Evolutionary conservation across 2,329 filamentous ascomycete genomes (phyloP).

Genomic region (Pestalotiopsis sp.): DNA sequence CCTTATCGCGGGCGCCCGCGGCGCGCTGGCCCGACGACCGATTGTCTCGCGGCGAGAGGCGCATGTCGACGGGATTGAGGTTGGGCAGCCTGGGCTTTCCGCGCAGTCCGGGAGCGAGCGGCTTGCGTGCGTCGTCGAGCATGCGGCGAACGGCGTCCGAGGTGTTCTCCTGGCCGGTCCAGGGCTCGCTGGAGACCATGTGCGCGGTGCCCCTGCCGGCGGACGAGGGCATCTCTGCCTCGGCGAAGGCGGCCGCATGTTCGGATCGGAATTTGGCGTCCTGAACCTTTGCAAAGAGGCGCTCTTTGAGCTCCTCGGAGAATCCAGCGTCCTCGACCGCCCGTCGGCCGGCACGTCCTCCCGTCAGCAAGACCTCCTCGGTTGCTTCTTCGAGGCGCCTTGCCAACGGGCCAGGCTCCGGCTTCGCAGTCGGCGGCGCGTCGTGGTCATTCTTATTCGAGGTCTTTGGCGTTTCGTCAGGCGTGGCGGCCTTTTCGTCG

Average conservation of each 20-base stretch:
- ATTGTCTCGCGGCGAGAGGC: constrained; percentile 43
- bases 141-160: constrained; percentile 83
- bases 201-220: constrained; percentile 70
- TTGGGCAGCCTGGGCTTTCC: constrained; percentile 46
- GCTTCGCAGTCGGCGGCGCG: neutral
- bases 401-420: constrained; percentile 51
- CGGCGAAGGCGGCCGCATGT: constrained; percentile 49
- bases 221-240: constrained; percentile 52
- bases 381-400: constrained; percentile 64
- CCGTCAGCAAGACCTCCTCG: constrained; percentile 61
- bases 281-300: constrained; percentile 58
- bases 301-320: constrained; percentile 63
- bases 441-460: neutral
- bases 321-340: constrained; percentile 66
- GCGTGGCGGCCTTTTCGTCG: neutral
- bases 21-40: constrained; percentile 48
- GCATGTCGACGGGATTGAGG: constrained; percentile 53
- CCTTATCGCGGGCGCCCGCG: constrained; percentile 60
- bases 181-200: constrained; percentile 69
- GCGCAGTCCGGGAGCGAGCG: constrained; percentile 55
- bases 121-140: constrained; percentile 78
- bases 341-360: constrained; percentile 60
- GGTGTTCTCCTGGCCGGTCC: constrained; percentile 76
- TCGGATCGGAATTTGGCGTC: constrained; percentile 57
- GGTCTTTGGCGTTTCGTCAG: neutral